A percentile compares a stretch with the other conserved stretches of the same genome.
Evolutionary conservation across 805 yeast genomes (phyloP).

Genomic region (Jamesozyma lodderae): DNA sequence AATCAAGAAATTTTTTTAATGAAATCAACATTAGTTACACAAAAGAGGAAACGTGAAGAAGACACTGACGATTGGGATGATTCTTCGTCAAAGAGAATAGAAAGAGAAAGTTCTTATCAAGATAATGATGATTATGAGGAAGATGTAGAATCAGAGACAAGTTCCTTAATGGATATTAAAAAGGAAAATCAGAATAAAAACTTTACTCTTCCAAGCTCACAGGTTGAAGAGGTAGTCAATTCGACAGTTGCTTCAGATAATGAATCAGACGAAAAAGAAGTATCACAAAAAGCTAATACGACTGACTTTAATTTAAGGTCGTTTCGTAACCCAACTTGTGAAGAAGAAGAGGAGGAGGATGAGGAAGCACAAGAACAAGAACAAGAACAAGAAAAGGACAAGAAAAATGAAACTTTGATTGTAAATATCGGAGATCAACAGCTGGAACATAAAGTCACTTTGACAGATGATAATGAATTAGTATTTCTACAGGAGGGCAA

Average conservation of each 20-base stretch:
- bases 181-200: not conserved
- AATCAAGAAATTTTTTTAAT: slow-evolving; percentile 6
- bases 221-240: not conserved
- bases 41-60: slow-evolving; percentile 2
- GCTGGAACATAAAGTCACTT: slow-evolving; percentile 13
- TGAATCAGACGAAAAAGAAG: not conserved
- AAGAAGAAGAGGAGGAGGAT: not conserved
- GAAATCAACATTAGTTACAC: not conserved
- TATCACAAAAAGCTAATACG: not conserved
- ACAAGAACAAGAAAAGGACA: not conserved
- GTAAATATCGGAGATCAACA: slow-evolving; percentile 20
- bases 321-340: not conserved
- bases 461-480: slow-evolving; percentile 14
- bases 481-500: slow-evolving; percentile 14
- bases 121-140: not conserved
- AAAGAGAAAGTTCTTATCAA: not conserved
- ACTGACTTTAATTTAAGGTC: not conserved
- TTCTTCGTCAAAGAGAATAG: not conserved
- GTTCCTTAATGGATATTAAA: slow-evolving; percentile 1
- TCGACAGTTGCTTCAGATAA: not conserved
- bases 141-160: not conserved
- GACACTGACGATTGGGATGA: not conserved
- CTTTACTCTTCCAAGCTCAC: slow-evolving; percentile 1
- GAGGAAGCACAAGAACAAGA: not conserved
- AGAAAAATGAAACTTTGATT: slow-evolving; percentile 8